Evolutionary conservation across 2,329 filamentous ascomycete genomes (phyloP).

Genomic region (Leptographium procerum): DNA sequence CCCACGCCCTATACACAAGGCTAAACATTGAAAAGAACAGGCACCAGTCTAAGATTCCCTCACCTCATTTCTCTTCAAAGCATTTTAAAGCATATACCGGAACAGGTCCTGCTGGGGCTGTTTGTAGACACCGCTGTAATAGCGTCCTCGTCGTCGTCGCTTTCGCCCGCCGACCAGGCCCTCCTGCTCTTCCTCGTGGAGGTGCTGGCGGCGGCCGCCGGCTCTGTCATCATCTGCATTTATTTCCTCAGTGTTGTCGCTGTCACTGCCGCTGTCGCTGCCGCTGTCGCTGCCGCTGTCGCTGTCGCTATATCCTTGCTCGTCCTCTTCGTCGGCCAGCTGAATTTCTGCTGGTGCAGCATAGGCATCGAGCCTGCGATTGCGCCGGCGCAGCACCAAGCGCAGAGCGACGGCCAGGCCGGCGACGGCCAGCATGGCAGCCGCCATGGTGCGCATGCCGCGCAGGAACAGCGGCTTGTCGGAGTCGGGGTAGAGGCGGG

Average conservation of each 20-base stretch:
- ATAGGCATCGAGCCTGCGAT: conserved; percentile 29
- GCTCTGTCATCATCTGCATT: no score
- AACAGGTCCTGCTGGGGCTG: neutral
- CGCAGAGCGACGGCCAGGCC: conserved; percentile 42
- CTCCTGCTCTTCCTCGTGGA: neutral
- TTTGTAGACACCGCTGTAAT: neutral
- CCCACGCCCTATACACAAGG: no score
- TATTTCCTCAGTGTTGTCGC: neutral
- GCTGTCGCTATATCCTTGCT: neutral
- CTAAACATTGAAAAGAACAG: neutral
- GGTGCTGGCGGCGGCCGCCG: no score
- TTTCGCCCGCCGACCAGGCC: neutral
- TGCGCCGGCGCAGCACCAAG: conserved; percentile 38
- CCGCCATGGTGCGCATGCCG: conserved; percentile 52
- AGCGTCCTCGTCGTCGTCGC: neutral
- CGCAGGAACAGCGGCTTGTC: conserved; percentile 50
- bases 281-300: no score
- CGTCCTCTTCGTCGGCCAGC: conserved; percentile 12
- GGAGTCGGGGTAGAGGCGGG: conserved; percentile 48
- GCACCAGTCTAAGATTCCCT: neutral
- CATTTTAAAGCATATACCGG: conserved; percentile 3
- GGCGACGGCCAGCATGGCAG: conserved; percentile 51
- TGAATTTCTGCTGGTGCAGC: conserved; percentile 22
- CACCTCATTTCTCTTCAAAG: neutral
- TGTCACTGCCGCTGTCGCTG: neutral